Evolutionary conservation across 495 filamentous ascomycete species (phyloP).

Genomic region (Platismatia glauca): DNA sequence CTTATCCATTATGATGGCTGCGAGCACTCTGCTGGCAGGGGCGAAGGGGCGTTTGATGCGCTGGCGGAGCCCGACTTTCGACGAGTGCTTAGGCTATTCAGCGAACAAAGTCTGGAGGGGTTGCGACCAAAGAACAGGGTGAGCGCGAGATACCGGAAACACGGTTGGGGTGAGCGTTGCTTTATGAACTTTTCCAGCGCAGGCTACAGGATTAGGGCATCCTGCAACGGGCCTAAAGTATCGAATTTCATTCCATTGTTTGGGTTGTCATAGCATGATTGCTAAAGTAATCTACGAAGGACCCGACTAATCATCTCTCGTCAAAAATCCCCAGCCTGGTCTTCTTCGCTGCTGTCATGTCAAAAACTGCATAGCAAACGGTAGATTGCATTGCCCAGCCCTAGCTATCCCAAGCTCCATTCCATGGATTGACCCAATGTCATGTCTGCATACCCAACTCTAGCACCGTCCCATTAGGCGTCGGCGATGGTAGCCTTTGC

Average conservation of each 20-base stretch:
- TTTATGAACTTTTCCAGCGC: background rate
- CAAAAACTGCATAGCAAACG: background rate
- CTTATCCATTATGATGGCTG: background rate
- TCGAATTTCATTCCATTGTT: background rate
- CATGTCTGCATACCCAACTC: constrained; percentile 1
- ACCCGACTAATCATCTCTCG: background rate
- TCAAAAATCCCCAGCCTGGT: background rate
- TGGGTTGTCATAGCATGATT: background rate
- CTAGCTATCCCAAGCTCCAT: background rate
- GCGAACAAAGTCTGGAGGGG: background rate
- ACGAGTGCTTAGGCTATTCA: background rate
- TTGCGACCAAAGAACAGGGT: background rate
- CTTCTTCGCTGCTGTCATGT: background rate
- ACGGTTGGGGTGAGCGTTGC: background rate
- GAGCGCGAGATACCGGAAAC: background rate
- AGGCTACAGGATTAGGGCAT: background rate
- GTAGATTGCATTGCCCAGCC: background rate
- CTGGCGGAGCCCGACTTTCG: background rate
- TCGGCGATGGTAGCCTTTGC: background rate
- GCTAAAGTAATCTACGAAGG: background rate
- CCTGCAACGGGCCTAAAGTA: background rate
- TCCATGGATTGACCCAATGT: background rate
- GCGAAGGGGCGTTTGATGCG: background rate
- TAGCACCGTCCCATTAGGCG: background rate
- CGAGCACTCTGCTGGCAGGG: background rate